Conservation (phyloP, 1,284 basidiomycete species). For the Inonotus obliquus region DNA sequence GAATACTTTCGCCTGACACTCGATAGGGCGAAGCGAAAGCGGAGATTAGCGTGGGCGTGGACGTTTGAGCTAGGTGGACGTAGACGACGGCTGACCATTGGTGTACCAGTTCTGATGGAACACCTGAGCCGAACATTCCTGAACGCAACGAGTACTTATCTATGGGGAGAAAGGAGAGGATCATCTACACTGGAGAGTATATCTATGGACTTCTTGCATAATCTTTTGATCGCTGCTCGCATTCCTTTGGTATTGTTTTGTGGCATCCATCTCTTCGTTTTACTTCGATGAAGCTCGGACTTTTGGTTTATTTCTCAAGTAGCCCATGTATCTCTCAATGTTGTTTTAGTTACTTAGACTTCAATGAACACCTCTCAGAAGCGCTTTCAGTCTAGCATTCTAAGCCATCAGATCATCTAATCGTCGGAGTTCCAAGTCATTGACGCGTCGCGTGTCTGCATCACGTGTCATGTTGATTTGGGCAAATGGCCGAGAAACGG, state of each 20-base stretch:
- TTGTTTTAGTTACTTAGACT: background rate
- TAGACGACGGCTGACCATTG: conserved; percentile 9
- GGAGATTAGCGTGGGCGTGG: conserved; percentile 11
- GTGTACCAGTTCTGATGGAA: conserved; percentile 8
- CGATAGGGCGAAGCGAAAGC: background rate
- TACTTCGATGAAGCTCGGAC: background rate
- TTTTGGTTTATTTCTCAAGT: background rate
- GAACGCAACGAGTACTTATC: background rate
- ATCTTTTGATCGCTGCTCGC: background rate
- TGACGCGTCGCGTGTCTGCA: background rate
- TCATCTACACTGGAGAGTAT: background rate
- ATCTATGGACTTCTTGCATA: background rate
- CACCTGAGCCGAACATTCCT: background rate
- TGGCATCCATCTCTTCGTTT: background rate
- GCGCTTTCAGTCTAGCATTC: too few relatives aligned
- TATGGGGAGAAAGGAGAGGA: background rate
- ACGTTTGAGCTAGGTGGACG: conserved; percentile 13
- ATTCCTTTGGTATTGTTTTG: background rate
- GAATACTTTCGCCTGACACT: background rate
- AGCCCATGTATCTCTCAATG: background rate
- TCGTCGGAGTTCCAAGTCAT: background rate
- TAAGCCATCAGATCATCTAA: background rate
- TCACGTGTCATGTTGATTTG: background rate
- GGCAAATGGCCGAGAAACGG: background rate
- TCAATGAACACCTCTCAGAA: background rate